These are phyloP conservation scores for Pyricularia sp. DNA, from an alignment of 2,329 filamentous ascomycete species.

Conservation along the genomic window DNA sequence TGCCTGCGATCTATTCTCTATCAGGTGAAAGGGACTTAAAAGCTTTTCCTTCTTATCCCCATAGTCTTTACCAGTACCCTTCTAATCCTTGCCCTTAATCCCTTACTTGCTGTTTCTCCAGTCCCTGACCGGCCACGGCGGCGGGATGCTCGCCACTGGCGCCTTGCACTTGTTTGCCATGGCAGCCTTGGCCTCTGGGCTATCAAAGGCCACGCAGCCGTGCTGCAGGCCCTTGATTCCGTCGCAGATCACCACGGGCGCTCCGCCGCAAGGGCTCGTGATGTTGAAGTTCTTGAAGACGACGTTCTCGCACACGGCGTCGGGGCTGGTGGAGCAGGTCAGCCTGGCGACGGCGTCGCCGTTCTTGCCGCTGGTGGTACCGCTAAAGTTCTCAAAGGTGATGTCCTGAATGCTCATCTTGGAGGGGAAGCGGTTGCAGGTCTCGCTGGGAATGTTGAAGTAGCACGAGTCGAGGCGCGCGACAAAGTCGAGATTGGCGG, in stretches of 20 bases:
- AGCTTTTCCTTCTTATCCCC: background rate
- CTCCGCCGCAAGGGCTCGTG: conserved; percentile 34
- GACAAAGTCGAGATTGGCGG: conserved; percentile 43
- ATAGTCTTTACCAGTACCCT: background rate
- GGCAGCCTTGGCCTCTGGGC: conserved; percentile 20
- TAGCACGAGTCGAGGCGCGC: conserved; percentile 50
- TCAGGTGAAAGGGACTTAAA: background rate
- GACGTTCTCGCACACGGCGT: conserved; percentile 47
- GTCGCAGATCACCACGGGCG: conserved; percentile 39
- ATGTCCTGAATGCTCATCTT: conserved; percentile 50
- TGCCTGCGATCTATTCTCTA: background rate
- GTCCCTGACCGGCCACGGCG: conserved; percentile 1
- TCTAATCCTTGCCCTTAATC: background rate
- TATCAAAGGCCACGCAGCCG: conserved; percentile 25
- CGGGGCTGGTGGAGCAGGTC: conserved; percentile 40
- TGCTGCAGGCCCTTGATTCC: conserved; percentile 27
- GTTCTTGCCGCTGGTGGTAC: conserved; percentile 21
- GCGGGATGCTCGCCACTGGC: conserved; percentile 7
- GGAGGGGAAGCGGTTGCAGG: conserved; percentile 19
- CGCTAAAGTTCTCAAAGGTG: conserved; percentile 47
- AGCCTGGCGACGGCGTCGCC: conserved; percentile 44
- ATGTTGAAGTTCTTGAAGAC: conserved; percentile 44
- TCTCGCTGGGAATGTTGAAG: conserved; percentile 7
- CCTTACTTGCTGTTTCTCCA: background rate
- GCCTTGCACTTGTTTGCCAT: conserved; percentile 21